Base-by-base conservation (phyloP, 306 rosid species). In the Herpetospermum pedunculosum region DNA sequence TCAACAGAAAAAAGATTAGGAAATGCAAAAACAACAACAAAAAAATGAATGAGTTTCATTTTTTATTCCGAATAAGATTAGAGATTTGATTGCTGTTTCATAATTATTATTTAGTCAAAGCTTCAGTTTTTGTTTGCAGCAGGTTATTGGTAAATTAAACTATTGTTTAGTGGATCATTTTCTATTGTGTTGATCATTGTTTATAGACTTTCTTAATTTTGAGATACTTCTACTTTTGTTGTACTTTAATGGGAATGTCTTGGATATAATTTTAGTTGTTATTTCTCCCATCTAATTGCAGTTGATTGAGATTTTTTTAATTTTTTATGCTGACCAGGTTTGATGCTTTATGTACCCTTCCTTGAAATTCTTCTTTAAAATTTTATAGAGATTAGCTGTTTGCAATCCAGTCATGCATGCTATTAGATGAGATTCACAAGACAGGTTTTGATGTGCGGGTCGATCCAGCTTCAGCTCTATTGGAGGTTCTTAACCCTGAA, bases 401-500 rank as follows among this genome's bases (percentile, higher is more conserved):
- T 86, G 89, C 85, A 90, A 92, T 79, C 98, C 98, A 25, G 97
- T 92, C 78, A 92, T 92, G n/a, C n/a, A n/a, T n/a, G 96, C 88
- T 92, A 80, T 88, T 92, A 19, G 97, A 92, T 77, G 98, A 92
- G 83, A 90, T 92, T 73, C 97, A 92, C 88, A 92, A 92, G 90
- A 88, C 98, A 34, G 97, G 98, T 57, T 86, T 93, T 55, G 97
- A 90, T 85, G 91, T 90, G 74, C 98, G 97, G 40, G 98, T 97
- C 26, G 98, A 92, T 90, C 98, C 98, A 57, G 96, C 98, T 78
- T 92, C 98, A 30, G 98, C 98, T 37, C 67, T 92, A 81, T 86
- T 92, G 65, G 98, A 92, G 83, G 98, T 92, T 84, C 98, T 92
- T 82, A 97, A 92, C 80, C 97, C 97, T 48, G 98, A 92, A 72